Conservation (phyloP, 2,329 filamentous ascomycete genomes). For the Aspergillus uvarum region DNA sequence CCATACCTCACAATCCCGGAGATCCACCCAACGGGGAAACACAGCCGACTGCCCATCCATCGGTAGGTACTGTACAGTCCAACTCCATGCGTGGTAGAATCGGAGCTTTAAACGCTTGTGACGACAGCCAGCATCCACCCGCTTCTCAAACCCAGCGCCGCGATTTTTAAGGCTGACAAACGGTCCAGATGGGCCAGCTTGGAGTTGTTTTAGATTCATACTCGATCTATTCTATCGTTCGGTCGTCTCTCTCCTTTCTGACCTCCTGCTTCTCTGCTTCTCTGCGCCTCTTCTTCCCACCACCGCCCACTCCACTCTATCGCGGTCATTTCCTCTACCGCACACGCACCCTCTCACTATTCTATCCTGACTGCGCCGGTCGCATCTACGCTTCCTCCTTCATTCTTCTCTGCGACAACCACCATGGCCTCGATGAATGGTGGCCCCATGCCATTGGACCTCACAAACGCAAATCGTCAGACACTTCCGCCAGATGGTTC, state of each 20-base stretch:
- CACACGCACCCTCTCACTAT: not conserved
- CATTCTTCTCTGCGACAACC: not conserved
- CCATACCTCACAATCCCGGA: no score
- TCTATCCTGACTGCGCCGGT: constrained; percentile 16
- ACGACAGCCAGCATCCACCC: constrained; percentile 19
- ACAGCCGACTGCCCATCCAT: constrained; percentile 9
- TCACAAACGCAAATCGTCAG: constrained; percentile 18
- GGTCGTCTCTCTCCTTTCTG: not conserved
- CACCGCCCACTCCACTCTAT: not conserved
- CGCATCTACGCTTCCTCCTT: constrained; percentile 14
- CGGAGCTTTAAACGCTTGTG: constrained; percentile 16
- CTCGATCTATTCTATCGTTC: constrained; percentile 2
- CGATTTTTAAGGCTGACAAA: constrained; percentile 22
- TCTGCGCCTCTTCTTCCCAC: not conserved
- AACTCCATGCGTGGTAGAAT: constrained; percentile 11
- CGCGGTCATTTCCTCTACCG: not conserved
- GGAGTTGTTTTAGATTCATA: not conserved
- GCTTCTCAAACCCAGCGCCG: constrained; percentile 3
- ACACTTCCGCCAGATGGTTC: constrained; percentile 13
- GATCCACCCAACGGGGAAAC: constrained; percentile 10
- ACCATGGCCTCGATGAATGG: constrained; percentile 29
- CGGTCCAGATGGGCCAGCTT: constrained; percentile 14
- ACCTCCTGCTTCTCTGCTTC: not conserved
- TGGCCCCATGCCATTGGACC: constrained; percentile 30
- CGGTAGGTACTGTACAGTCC: no score